Conservation (phyloP, 305 asterid genomes). For the Coffea humblotiana region DNA sequence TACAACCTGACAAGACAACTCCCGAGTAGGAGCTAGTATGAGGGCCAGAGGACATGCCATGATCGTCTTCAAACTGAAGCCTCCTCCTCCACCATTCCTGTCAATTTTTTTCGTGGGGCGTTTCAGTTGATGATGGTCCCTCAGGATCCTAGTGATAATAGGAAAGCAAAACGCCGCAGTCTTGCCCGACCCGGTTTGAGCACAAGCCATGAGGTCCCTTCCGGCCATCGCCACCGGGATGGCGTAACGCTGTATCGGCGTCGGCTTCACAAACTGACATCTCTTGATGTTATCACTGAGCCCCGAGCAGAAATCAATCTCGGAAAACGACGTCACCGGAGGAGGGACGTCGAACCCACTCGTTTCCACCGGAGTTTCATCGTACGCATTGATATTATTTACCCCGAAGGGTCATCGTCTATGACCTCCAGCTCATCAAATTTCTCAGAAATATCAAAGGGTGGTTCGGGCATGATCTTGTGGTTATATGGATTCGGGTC, state of each 20-base stretch:
- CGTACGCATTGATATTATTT: conserved; percentile 25
- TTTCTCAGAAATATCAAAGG: conserved; percentile 20
- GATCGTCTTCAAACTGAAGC: neutral
- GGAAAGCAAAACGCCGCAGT: conserved; percentile 91
- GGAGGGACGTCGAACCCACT: conserved; percentile 58
- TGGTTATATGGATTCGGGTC: conserved; percentile 6
- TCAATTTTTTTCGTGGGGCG: neutral
- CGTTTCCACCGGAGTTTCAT: conserved; percentile 47
- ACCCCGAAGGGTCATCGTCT: neutral
- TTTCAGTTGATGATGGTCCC: conserved; percentile 6
- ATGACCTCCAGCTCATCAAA: conserved; percentile 34
- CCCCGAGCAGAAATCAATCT: conserved; percentile 39
- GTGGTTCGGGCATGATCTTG: neutral
- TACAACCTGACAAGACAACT: conserved; percentile 56
- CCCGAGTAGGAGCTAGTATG: conserved; percentile 76
- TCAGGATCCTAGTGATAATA: conserved; percentile 46
- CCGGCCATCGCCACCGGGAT: conserved; percentile 70
- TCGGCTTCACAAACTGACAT: conserved; percentile 62
- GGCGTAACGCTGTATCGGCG: conserved; percentile 72
- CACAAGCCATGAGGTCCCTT: conserved; percentile 83
- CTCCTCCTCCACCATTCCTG: neutral
- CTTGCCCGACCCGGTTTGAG: conserved; percentile 86
- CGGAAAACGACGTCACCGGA: conserved; percentile 52
- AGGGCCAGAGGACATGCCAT: conserved; percentile 64
- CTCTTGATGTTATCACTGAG: conserved; percentile 52